These are phyloP conservation scores for Lentinus brumalis DNA, from an alignment of 768 basidiomycete species.

Conservation along the genomic window DNA sequence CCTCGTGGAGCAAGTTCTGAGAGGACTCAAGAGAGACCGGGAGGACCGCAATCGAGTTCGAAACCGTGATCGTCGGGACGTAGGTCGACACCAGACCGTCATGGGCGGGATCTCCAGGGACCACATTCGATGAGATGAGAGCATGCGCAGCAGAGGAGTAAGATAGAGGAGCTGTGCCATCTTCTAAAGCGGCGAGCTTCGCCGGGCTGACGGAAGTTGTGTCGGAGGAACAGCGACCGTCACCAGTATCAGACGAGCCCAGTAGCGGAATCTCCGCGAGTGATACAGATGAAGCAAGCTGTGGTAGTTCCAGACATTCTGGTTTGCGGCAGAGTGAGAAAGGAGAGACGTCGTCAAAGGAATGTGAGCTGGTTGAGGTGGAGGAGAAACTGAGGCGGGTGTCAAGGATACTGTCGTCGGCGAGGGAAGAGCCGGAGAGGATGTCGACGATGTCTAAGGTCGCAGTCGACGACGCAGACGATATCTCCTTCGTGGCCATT, in stretches of 20 bases:
- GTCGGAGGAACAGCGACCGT: no score
- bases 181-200: no score
- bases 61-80: conserved; percentile 37
- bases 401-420: conserved; percentile 25
- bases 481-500: neutral
- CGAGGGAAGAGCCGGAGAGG: conserved; percentile 2
- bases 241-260: no score
- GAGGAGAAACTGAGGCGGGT: conserved; percentile 23
- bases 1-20: conserved; percentile 23
- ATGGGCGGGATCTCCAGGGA: neutral
- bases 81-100: neutral
- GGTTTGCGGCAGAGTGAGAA: conserved; percentile 26
- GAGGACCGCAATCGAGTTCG: conserved; percentile 33
- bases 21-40: conserved; percentile 29
- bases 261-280: no score
- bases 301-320: no score
- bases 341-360: conserved; percentile 30
- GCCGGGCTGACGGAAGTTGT: no score
- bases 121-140: neutral
- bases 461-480: conserved; percentile 11
- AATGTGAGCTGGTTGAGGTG: conserved; percentile 20
- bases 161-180: no score
- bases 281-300: no score
- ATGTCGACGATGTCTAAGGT: conserved; percentile 18
- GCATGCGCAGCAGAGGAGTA: no score